These are phyloP conservation scores for Aureobasidium sp. DNA, from an alignment of 2,329 filamentous ascomycete species.

Conservation along the genomic window DNA sequence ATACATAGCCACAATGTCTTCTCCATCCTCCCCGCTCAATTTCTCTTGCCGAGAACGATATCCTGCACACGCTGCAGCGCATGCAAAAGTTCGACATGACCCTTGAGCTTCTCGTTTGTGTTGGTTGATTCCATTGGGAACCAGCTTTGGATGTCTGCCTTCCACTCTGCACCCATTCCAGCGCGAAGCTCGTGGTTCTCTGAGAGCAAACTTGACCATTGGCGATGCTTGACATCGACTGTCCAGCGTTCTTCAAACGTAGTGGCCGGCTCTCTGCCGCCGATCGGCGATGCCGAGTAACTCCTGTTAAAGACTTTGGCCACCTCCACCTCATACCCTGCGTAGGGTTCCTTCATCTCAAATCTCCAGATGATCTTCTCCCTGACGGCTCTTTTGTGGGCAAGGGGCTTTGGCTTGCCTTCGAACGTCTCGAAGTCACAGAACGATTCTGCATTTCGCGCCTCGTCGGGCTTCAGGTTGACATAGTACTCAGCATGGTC, in stretches of 20 bases:
- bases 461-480: slow-evolving; percentile 1
- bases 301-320: slow-evolving; percentile 1
- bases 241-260: slow-evolving; percentile 26
- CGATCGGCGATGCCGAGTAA: background rate
- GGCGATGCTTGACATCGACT: slow-evolving; percentile 24
- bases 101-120: slow-evolving; percentile 13
- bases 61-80: slow-evolving; percentile 20
- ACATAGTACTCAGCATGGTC: slow-evolving; percentile 2
- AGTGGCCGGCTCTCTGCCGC: slow-evolving; percentile 6
- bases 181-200: slow-evolving; percentile 25
- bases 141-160: slow-evolving; percentile 24
- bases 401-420: background rate
- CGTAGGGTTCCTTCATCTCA: slow-evolving; percentile 2
- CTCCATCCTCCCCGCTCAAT: background rate
- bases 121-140: slow-evolving; percentile 22
- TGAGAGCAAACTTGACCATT: slow-evolving; percentile 26
- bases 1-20: background rate
- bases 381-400: background rate
- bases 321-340: slow-evolving; percentile 13
- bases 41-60: background rate
- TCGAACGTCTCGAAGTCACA: slow-evolving; percentile 1
- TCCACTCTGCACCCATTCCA: slow-evolving; percentile 25
- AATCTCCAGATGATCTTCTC: slow-evolving; percentile 16
- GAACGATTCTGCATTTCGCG: background rate
- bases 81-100: slow-evolving; percentile 25